These are phyloP conservation scores for Diaporthe sp. DNA, from an alignment of 2,329 filamentous ascomycete genomes.

Conservation along the genomic window DNA sequence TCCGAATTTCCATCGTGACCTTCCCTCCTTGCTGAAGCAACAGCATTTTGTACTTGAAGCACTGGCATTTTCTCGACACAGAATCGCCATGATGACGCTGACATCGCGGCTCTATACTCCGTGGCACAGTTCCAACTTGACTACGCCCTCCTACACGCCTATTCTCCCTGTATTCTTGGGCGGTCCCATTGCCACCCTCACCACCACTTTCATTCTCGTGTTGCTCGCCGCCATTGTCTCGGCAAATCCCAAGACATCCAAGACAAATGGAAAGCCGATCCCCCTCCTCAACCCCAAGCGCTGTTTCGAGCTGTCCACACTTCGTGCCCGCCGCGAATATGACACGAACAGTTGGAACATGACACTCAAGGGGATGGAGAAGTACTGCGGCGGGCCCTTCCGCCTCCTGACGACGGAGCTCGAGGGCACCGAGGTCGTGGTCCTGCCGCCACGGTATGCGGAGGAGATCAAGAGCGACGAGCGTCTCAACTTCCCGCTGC, in stretches of 20 bases:
- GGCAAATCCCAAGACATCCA: background rate
- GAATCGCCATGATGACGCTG: background rate
- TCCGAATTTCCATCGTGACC: background rate
- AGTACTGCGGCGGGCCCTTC: slow-evolving; percentile 9
- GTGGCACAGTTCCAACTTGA: slow-evolving; percentile 9
- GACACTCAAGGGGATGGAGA: background rate
- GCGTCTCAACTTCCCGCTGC: slow-evolving; percentile 15
- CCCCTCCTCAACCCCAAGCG: slow-evolving; percentile 20
- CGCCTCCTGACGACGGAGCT: background rate
- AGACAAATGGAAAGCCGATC: background rate
- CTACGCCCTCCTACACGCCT: background rate
- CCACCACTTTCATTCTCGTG: background rate
- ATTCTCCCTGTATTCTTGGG: background rate
- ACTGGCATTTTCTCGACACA: background rate
- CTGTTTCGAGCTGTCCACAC: slow-evolving; percentile 7
- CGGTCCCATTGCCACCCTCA: background rate
- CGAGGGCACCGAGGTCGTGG: background rate
- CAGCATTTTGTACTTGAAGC: background rate
- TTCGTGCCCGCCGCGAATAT: slow-evolving; percentile 4
- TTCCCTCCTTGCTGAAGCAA: background rate
- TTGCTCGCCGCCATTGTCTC: background rate
- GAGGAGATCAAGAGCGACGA: slow-evolving; percentile 23
- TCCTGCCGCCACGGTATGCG: slow-evolving; percentile 17
- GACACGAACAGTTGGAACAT: slow-evolving; percentile 30
- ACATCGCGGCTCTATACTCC: slow-evolving; percentile 2